Percentiles rank a stretch among this genome's conserved stretches.
phyloP scores from a whole-genome alignment of 2,329 filamentous ascomycete genomes.

The Aspergillus tubingensis region DNA sequence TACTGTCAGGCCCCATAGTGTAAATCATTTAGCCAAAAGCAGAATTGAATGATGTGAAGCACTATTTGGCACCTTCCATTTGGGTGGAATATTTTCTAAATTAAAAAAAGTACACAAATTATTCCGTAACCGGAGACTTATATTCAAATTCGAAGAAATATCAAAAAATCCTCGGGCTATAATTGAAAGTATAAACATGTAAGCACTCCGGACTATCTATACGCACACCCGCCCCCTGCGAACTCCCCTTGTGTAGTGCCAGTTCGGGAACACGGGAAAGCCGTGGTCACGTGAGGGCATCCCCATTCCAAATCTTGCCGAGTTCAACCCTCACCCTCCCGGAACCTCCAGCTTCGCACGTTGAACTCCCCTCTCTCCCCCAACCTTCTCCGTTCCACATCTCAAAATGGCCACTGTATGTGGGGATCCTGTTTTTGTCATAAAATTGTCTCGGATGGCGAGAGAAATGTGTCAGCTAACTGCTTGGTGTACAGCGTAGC shows the following conservation, averaged over 20 bases:
- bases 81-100: too few relatives aligned
- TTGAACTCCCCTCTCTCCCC: slow-evolving; percentile 35
- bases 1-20: slow-evolving; percentile 32
- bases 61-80: background rate
- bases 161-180: too few relatives aligned
- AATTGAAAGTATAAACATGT: too few relatives aligned
- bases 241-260: slow-evolving; percentile 15
- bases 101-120: too few relatives aligned
- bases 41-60: slow-evolving; percentile 25
- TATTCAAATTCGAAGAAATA: too few relatives aligned
- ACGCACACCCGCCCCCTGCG: background rate
- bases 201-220: background rate
- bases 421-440: slow-evolving; percentile 13
- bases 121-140: background rate
- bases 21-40: slow-evolving; percentile 40
- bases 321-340: slow-evolving; percentile 37
- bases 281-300: slow-evolving; percentile 33
- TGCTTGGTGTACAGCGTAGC: slow-evolving; percentile 68
- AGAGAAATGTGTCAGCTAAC: slow-evolving; percentile 25
- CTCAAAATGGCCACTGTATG: slow-evolving; percentile 49
- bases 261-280: slow-evolving; percentile 32
- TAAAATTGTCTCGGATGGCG: background rate
- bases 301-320: slow-evolving; percentile 43
- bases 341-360: slow-evolving; percentile 38
- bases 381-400: slow-evolving; percentile 28